These are phyloP conservation scores for Phytopythium aichiense DNA, from an alignment of 352 stramenopile species.

Conservation along the genomic window DNA sequence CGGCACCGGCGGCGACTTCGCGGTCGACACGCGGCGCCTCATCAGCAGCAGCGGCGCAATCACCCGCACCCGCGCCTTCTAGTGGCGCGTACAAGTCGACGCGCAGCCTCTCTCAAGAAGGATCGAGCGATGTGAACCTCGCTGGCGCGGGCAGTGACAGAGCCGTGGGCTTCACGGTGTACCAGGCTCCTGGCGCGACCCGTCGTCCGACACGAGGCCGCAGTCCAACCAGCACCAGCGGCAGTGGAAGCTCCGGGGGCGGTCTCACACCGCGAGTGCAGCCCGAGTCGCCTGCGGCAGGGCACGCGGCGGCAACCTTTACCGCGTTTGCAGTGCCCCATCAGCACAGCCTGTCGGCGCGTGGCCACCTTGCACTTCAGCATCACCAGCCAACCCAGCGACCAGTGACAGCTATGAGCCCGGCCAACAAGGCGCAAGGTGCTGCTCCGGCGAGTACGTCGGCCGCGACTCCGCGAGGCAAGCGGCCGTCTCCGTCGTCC, in stretches of 20 bases:
- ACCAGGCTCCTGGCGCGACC: not conserved
- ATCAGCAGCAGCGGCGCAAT: not conserved
- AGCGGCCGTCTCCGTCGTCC: not conserved
- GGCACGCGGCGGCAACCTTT: not conserved
- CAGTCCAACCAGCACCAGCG: slow-evolving; percentile 8
- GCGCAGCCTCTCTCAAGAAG: slow-evolving; percentile 1
- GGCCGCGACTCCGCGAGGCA: not conserved
- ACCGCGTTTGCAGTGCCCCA: not conserved
- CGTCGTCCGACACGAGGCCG: not conserved
- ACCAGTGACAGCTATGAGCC: not conserved
- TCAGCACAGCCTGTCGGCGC: not conserved
- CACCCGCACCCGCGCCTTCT: not conserved
- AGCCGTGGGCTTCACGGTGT: slow-evolving; percentile 4
- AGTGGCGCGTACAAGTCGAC: not conserved
- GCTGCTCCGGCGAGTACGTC: not conserved
- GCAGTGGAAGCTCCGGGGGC: not conserved
- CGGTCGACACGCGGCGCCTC: not conserved
- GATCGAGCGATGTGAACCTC: not conserved
- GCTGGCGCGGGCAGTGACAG: not conserved
- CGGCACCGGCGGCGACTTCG: not conserved
- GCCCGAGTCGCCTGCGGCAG: not conserved
- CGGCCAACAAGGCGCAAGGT: not conserved
- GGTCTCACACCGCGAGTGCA: not conserved
- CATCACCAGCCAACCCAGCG: not conserved
- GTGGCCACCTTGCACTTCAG: not conserved